A percentile compares a stretch with the other conserved stretches of the same genome.
These are phyloP conservation scores for Venturia aucupariae DNA, from an alignment of 2,329 filamentous ascomycete species.

Conservation along the genomic window DNA sequence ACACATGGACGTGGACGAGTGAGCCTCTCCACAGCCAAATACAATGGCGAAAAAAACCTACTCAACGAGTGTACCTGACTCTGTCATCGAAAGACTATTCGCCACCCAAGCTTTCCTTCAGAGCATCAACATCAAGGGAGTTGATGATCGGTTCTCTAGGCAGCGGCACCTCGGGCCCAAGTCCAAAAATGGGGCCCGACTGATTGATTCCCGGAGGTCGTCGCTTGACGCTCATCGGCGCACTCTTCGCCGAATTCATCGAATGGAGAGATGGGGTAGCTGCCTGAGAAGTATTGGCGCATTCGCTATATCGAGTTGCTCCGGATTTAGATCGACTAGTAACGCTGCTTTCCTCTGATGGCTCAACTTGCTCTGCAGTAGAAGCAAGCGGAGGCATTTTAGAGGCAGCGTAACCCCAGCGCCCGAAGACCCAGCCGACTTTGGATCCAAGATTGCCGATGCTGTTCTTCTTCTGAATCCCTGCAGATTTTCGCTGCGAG, in stretches of 20 bases:
- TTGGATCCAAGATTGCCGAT: slow-evolving; percentile 38
- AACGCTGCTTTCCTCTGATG: background rate
- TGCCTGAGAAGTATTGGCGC: slow-evolving; percentile 28
- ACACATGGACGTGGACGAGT: background rate
- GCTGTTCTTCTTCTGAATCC: slow-evolving; percentile 17
- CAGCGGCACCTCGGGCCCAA: slow-evolving; percentile 25
- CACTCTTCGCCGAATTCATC: slow-evolving; percentile 26
- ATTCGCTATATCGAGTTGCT: background rate
- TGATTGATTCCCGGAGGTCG: slow-evolving; percentile 31
- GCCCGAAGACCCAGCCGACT: slow-evolving; percentile 56
- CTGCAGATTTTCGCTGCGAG: background rate
- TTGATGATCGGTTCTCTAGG: slow-evolving; percentile 26
- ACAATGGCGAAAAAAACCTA: background rate
- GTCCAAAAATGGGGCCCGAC: slow-evolving; percentile 29
- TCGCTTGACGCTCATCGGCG: background rate
- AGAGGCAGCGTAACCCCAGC: slow-evolving; percentile 53
- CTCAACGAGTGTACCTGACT: background rate
- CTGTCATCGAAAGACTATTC: background rate
- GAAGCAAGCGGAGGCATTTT: slow-evolving; percentile 29
- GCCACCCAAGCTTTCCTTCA: slow-evolving; percentile 22
- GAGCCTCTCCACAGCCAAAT: background rate
- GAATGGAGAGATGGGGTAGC: slow-evolving; percentile 29
- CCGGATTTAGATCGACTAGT: background rate
- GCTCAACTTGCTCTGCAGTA: slow-evolving; percentile 19
- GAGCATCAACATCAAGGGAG: slow-evolving; percentile 27